Evolutionary conservation across 164 flowering plant genomes (phyloP).

Genomic region (Dillenia suffruticosa): DNA sequence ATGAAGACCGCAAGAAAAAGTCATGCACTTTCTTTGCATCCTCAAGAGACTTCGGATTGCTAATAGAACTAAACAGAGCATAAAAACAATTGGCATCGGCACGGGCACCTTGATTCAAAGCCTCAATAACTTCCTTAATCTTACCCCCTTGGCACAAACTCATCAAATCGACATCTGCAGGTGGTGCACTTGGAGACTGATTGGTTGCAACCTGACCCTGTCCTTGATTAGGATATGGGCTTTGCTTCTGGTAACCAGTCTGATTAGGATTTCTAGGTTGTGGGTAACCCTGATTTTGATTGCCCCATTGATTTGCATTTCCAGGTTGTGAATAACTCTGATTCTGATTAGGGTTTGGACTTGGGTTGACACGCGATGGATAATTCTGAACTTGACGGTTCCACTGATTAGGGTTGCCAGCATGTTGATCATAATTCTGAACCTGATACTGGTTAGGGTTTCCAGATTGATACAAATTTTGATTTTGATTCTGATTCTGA

Average conservation of each 20-base stretch:
- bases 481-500: not conserved
- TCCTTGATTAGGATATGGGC: constrained; percentile 5
- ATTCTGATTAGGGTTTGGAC: constrained; percentile 9
- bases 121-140: constrained; percentile 58
- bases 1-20: constrained; percentile 48
- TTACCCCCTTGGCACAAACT: constrained; percentile 50
- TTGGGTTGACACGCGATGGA: constrained; percentile 8
- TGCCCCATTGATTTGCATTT: constrained; percentile 3
- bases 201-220: constrained; percentile 11
- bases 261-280: constrained; percentile 16
- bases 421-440: constrained; percentile 14
- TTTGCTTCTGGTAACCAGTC: constrained; percentile 11
- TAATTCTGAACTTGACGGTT: constrained; percentile 13
- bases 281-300: constrained; percentile 11
- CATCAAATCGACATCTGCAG: constrained; percentile 33
- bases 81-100: constrained; percentile 45
- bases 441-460: constrained; percentile 17
- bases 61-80: constrained; percentile 40
- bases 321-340: constrained; percentile 2
- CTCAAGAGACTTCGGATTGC: constrained; percentile 38
- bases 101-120: constrained; percentile 51
- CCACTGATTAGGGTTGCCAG: constrained; percentile 19
- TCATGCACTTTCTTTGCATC: constrained; percentile 70
- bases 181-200: constrained; percentile 12
- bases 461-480: not conserved